Evolutionary conservation across 192 early-diverging fungal genomes (phyloP), one percentile per base, ranked within the genome.

Genomic region (Backusella morwellensis): DNA sequence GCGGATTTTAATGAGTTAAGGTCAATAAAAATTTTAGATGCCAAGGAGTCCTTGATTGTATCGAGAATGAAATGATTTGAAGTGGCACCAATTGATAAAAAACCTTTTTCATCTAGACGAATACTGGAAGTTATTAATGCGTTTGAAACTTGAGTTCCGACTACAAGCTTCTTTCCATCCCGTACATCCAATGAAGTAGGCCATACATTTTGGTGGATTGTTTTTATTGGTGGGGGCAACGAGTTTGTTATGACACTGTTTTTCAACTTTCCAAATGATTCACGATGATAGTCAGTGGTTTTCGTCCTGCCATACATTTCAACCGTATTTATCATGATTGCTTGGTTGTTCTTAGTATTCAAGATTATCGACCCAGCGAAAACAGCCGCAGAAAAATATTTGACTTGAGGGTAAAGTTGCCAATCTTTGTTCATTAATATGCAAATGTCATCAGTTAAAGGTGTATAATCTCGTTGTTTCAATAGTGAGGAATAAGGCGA

Each of bases 351-450:
- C 3, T 11, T 59, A 42, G 35, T 72, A 54, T 83, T 75, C 3
- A 71, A 35, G 9, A 83, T n/a, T 17, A 79, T 77, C 1, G 54
- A 66, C n/a, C 82, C 82, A 9, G 76, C 56, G n/a, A 77, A 40
- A 4, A 83, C 26, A 44, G 54, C 7, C 2, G 78, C 66, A 35
- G 78, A 79, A 17, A 52, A 78, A 72, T 73, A 80, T 4, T 70
- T 71, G 19, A 66, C 56, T 35, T 83, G 68, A 1, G 75, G 78
- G 29, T 72, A 40, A n/a, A 77, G 75, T 15, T 56, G 40, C 81
- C 78, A 79, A n/a, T 79, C 75, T 34, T 78, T 54, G 44, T 83
- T 79, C 44, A 83, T 52, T 7, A 83, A 19, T 19, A 47, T 8
- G 32, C 47, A 75, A 0, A 74, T 36, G 12, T 44, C 19, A 6